Base-by-base conservation (phyloP, 768 basidiomycete species). In the Suillus ampliporus region DNA sequence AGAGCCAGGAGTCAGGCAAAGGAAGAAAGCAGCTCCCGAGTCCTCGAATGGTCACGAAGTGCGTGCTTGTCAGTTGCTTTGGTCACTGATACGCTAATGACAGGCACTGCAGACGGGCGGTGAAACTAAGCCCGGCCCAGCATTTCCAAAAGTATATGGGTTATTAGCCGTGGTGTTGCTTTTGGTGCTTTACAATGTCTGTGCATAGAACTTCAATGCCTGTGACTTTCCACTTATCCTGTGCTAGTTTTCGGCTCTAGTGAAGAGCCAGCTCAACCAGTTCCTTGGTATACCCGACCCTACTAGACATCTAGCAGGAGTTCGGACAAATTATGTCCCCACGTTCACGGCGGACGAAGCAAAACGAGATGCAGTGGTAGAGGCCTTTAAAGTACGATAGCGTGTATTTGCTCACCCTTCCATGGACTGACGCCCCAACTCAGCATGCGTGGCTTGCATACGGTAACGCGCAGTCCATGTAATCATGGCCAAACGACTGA, bases 361-460 rank as follows among this genome's bases (percentile, higher is more conserved):
- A 26, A 90, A 86, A 72, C 84, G 87, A 40, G 84, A 88, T 51
- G 93, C 91, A 0, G 80, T 97, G 11, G 86, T 90, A 15, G 81
- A 83, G 7, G 93, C 95, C 0, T 94, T 96, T 82, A 86, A 84
- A 80, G 93, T 94, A 65, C 67, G 83, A 71, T 1, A 34, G 6
- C 47, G 5, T 17, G 38, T 28, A 7, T 44, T 15, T 35, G 52
- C 4, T 58, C 46, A 38, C 17, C 41, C 40, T 57, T 41, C 11
- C 21, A 8, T 63, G 48, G 31, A n/a, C 28, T 19, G 19, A 62
- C 57, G 23, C 26, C 15, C 28, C 28, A 19, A 19, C 47, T 52
- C 43, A 95, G 94, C 86, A 94, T 75, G 92, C 93, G 26, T 96
- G 94, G 93, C 73, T 69, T 62, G 90, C 92, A 34, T 96, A 96